Base-by-base conservation (phyloP, 2,329 filamentous ascomycete genomes). In the Ophiocordyceps robertsii region DNA sequence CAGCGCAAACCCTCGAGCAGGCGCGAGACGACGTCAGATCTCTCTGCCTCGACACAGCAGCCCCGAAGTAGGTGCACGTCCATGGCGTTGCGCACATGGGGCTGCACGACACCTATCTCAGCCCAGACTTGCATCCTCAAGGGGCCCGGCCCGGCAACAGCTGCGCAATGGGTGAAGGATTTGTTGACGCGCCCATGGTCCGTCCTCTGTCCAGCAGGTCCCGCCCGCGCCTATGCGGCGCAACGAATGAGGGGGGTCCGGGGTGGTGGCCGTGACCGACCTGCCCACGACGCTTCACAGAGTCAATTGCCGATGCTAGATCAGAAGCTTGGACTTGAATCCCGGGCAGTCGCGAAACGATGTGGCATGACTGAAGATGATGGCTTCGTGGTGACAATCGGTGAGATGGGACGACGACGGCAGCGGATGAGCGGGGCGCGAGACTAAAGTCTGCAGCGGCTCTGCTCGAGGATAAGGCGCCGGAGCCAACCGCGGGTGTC, bases 41-140 rank as follows among this genome's bases (percentile, higher is more conserved):
- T 63, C 43, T 72, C 64, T 21, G 75, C 73, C 57, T 79, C 74
- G 42, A 60, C 53, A 50, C 65, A 74, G 53, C 75, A 79, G 30
- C 72, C 70, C 44, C 64, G 59, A 31, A 77, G 62, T 19, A 76
- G 58, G 17, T 65, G 57, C 17, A 55, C 46, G 36, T 55, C 57
- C 52, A 61, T 57, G 13, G 49, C 46, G 45, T 47, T 46, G 39
- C 39, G 43, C 17, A 44, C 44, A 37, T 41, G 41, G 29, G 46
- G 33, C 40, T 47, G 49, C 43, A 49, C 49, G 39, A 27, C 39
- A 35, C 33, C 13, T 12, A 33, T 24, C 11, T 35, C 31, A n/a
- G 13, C 24, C 40, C 17, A 38, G 31, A 38, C 6, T 30, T 4
- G 27, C 39, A 38, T 41, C 14, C n/a, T 41, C 39, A 29, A 38